Evolutionary conservation across 2,329 filamentous ascomycete species (phyloP).

Genomic region (Alternaria dauci): DNA sequence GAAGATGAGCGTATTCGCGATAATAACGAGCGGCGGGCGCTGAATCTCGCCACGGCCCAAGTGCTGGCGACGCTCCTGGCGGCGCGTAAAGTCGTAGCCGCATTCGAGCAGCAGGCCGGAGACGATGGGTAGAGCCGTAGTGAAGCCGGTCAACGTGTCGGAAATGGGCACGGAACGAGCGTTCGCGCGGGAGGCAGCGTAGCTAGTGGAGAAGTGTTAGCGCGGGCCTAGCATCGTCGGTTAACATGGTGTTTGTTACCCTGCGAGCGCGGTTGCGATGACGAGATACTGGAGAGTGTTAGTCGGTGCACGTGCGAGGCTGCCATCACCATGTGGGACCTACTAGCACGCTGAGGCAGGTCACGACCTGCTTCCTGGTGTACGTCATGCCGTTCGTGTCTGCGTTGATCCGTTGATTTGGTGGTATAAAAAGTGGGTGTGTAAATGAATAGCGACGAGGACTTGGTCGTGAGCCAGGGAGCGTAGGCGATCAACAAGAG

Average conservation of each 20-base stretch:
- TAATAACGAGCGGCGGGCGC: constrained; percentile 48
- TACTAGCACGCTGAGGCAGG: constrained; percentile 50
- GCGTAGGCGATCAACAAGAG: background rate
- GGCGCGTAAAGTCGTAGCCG: constrained; percentile 47
- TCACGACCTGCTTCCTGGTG: constrained; percentile 51
- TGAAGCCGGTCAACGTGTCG: constrained; percentile 51
- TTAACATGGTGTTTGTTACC: constrained; percentile 24
- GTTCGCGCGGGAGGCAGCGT: constrained; percentile 41
- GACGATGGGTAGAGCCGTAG: constrained; percentile 54
- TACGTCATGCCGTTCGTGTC: constrained; percentile 39
- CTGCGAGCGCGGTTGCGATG: constrained; percentile 52
- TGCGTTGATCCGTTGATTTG: background rate
- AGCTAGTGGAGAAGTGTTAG: constrained; percentile 32
- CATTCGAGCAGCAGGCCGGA: constrained; percentile 54
- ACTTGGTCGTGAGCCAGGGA: background rate
- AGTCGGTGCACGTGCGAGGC: background rate
- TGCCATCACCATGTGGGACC: constrained; percentile 9
- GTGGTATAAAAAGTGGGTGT: background rate
- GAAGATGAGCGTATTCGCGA: constrained; percentile 52
- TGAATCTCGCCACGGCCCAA: constrained; percentile 44
- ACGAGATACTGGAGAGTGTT: constrained; percentile 51
- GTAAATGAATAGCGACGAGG: background rate
- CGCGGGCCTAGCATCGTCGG: background rate
- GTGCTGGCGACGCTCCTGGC: constrained; percentile 39
- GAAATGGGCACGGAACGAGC: constrained; percentile 55